phyloP scores from a whole-genome alignment of 192 early-diverging fungal species.

The Chytriomyces sp. region DNA sequence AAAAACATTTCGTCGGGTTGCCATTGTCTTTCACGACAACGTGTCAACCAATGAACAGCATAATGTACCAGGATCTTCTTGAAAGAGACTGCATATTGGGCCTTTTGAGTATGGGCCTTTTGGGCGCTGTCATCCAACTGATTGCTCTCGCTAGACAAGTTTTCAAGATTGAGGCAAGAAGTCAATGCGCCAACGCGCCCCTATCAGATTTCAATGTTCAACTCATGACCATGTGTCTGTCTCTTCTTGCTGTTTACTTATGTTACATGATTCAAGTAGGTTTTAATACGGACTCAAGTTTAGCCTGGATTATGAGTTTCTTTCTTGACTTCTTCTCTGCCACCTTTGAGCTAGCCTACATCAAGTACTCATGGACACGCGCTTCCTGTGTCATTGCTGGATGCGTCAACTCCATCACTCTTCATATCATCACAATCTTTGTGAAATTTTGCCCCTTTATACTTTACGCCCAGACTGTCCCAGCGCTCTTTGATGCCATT shows the following conservation, averaged over 20 bases:
- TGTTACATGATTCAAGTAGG: not conserved
- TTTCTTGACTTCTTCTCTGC: not conserved
- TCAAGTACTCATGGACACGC: not conserved
- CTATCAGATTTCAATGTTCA: not conserved
- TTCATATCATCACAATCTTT: not conserved
- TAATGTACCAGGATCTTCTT: no score
- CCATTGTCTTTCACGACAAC: no score
- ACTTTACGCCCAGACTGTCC: not conserved
- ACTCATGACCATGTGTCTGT: not conserved
- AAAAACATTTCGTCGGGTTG: no score
- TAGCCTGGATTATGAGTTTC: not conserved
- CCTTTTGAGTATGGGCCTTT: no score
- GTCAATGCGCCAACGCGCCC: no score
- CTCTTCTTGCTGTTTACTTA: not conserved
- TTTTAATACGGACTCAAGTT: not conserved
- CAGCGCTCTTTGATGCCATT: not conserved
- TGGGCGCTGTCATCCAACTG: no score
- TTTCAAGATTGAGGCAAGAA: no score
- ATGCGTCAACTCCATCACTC: not conserved
- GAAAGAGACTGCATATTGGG: no score
- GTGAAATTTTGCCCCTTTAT: not conserved
- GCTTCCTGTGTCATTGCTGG: not conserved
- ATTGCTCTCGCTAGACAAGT: no score
- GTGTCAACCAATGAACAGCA: no score
- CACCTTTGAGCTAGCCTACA: not conserved